Percentiles rank a stretch among this genome's conserved stretches.
Evolutionary conservation across 2,329 filamentous ascomycete species (phyloP).

Genomic region (Esteya vermicola): DNA sequence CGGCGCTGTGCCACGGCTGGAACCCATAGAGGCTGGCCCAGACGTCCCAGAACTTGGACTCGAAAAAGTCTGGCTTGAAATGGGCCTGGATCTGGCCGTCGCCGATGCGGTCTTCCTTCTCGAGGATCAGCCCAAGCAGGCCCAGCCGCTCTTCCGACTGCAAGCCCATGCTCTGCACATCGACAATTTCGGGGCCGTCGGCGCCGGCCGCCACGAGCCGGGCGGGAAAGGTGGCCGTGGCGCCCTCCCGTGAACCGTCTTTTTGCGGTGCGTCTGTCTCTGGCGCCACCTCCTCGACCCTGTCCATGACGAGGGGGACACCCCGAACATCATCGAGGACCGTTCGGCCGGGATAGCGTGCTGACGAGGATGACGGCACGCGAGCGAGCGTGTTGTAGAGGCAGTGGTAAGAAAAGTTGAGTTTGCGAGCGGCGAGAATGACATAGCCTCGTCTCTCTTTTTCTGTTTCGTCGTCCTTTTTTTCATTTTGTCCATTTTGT

Average conservation of each 20-base stretch:
- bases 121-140: constrained; percentile 10
- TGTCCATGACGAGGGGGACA: constrained; percentile 1
- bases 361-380: constrained; percentile 14
- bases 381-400: constrained; percentile 15
- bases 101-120: constrained; percentile 5
- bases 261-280: background rate
- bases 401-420: constrained; percentile 17
- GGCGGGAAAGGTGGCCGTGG: constrained; percentile 9
- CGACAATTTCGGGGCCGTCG: constrained; percentile 12
- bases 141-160: constrained; percentile 11
- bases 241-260: background rate
- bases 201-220: constrained; percentile 12
- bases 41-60: constrained; percentile 18
- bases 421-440: constrained; percentile 15
- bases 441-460: constrained; percentile 13
- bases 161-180: constrained; percentile 14
- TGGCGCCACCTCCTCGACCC: background rate
- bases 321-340: constrained; percentile 15
- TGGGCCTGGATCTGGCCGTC: constrained; percentile 9
- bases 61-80: constrained; percentile 13
- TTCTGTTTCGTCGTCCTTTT: constrained; percentile 5
- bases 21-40: constrained; percentile 18
- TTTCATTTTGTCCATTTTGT: too few relatives aligned
- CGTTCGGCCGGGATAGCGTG: constrained; percentile 9
- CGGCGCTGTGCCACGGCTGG: constrained; percentile 17